Evolutionary conservation across 139 green algal genomes (phyloP).

Genomic region (Spirogloea muscicola): DNA sequence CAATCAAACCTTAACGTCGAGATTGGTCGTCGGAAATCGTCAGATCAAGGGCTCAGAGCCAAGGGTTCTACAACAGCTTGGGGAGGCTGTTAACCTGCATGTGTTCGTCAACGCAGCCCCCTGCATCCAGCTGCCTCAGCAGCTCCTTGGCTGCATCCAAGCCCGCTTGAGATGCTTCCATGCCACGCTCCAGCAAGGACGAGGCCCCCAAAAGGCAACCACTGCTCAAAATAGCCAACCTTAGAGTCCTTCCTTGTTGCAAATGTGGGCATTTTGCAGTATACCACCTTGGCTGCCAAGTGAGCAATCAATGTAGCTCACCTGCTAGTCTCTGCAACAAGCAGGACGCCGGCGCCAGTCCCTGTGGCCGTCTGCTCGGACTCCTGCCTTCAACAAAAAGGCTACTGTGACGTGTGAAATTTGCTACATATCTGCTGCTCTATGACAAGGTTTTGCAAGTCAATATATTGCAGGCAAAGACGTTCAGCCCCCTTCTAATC

Average conservation of each 20-base stretch:
- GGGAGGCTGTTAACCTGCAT: constrained; percentile 10
- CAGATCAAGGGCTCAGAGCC: background rate
- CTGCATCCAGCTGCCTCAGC: constrained; percentile 52
- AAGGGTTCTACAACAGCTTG: background rate
- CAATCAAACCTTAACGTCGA: background rate
- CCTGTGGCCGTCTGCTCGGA: background rate
- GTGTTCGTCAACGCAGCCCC: constrained; percentile 54
- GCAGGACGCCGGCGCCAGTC: constrained; percentile 10
- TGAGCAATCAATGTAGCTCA: constrained; percentile 1
- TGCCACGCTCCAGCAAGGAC: constrained; percentile 44
- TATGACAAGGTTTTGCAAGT: too few species aligned
- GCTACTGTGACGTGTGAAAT: too few species aligned
- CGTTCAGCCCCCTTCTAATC: too few species aligned
- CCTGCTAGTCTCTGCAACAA: constrained; percentile 11
- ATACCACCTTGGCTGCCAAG: background rate
- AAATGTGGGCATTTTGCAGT: background rate
- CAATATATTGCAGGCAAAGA: too few species aligned
- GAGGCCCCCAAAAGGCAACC: constrained; percentile 35
- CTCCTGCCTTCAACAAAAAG: too few species aligned
- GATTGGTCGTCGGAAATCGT: background rate
- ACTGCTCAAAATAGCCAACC: background rate
- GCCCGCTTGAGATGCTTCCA: constrained; percentile 51
- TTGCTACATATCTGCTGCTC: too few species aligned
- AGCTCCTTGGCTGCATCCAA: constrained; percentile 56
- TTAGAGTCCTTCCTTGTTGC: background rate